Conservation (phyloP, 139 green algal genomes). For the Chlorella sp. region DNA sequence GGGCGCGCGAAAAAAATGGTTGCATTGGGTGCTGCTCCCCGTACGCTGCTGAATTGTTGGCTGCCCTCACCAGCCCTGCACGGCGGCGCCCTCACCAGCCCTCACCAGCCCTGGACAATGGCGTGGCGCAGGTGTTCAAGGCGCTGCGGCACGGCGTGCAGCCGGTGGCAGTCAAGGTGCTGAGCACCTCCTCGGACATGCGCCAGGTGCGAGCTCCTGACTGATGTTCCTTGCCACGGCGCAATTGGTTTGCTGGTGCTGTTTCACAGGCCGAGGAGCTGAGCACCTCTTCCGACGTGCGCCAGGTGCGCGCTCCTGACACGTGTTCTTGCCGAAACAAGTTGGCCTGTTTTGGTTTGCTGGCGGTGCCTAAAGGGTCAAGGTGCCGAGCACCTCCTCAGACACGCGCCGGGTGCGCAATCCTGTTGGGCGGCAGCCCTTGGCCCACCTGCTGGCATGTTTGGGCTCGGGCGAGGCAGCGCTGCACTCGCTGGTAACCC, state of each 20-base stretch:
- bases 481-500: too few species aligned
- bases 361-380: too few species aligned
- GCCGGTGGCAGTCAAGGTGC: slow-evolving; percentile 33
- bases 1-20: neutral
- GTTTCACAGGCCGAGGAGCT: too few species aligned
- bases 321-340: too few species aligned
- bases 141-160: slow-evolving; percentile 47
- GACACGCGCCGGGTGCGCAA: slow-evolving; percentile 5
- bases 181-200: neutral
- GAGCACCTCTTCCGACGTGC: too few species aligned
- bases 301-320: too few species aligned
- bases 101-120: neutral
- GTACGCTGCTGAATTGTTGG: neutral
- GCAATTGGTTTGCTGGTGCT: too few species aligned
- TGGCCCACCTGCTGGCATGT: too few species aligned
- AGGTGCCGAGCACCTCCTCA: neutral
- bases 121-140: slow-evolving; percentile 40
- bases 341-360: too few species aligned
- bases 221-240: too few species aligned
- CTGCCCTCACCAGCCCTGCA: neutral
- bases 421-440: too few species aligned
- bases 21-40: neutral
- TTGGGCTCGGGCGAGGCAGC: too few species aligned
- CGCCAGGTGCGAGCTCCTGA: neutral
- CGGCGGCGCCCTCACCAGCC: neutral